A percentile compares a stretch with the other conserved stretches of the same genome.
Conservation (phyloP, 495 filamentous ascomycete genomes). For the Daldinia bambusicola region DNA sequence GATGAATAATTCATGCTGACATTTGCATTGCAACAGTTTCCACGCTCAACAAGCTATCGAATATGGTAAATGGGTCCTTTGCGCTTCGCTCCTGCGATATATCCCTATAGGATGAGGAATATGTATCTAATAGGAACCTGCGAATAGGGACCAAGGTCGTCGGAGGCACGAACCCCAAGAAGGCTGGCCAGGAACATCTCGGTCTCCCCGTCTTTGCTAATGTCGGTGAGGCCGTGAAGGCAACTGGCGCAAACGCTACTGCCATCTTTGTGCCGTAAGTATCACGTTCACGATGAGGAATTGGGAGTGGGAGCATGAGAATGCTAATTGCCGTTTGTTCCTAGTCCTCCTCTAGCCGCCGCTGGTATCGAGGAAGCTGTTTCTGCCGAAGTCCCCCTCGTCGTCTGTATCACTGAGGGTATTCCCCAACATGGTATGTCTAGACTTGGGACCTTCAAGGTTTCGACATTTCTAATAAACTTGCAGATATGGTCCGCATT, state of each 20-base stretch:
- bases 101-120: not conserved
- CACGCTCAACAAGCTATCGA: conserved; percentile 98
- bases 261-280: conserved; percentile 97
- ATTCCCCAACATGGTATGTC: conserved; percentile 92
- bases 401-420: conserved; percentile 98
- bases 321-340: conserved; percentile 3
- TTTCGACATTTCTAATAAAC: not conserved
- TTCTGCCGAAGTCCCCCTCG: conserved; percentile 86
- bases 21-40: conserved; percentile 68
- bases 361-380: conserved; percentile 97
- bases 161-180: conserved; percentile 98
- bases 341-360: conserved; percentile 87
- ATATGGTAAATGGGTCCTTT: conserved; percentile 73
- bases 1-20: conserved; percentile 15
- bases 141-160: conserved; percentile 90
- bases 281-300: conserved; percentile 6
- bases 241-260: conserved; percentile 89
- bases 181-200: conserved; percentile 89
- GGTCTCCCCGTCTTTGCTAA: conserved; percentile 92
- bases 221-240: conserved; percentile 87
- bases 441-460: not conserved
- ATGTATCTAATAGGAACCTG: conserved; percentile 52
- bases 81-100: conserved; percentile 8
- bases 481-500: conserved; percentile 97
- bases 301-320: not conserved